phyloP scores from a whole-genome alignment of 768 basidiomycete species.

The Butyriboletus loyo region DNA sequence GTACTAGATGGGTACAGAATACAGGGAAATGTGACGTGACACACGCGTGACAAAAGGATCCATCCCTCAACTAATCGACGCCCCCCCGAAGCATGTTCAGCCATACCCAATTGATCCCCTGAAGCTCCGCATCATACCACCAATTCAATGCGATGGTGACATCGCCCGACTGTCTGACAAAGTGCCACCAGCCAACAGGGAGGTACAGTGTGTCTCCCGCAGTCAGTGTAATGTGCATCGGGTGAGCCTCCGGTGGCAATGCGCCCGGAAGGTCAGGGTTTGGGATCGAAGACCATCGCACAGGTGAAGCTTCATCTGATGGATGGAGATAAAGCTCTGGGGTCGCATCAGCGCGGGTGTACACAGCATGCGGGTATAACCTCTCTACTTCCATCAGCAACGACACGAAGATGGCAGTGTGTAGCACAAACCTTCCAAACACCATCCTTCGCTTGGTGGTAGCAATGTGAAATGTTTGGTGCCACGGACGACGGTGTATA shows the following conservation, averaged over 20 bases:
- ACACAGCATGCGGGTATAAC: slow-evolving; percentile 64
- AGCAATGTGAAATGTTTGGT: slow-evolving; percentile 82
- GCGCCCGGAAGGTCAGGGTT: slow-evolving; percentile 51
- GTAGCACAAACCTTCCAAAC: slow-evolving; percentile 60
- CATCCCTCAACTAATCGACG: slow-evolving; percentile 27
- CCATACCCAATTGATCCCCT: slow-evolving; percentile 68
- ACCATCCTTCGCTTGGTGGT: slow-evolving; percentile 88
- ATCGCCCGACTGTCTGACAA: slow-evolving; percentile 68
- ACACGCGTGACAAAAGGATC: slow-evolving; percentile 9
- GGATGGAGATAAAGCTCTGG: slow-evolving; percentile 30
- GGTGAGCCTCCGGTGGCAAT: slow-evolving; percentile 53
- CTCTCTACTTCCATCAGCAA: slow-evolving; percentile 42
- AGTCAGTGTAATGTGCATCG: slow-evolving; percentile 61
- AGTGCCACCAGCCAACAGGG: slow-evolving; percentile 94
- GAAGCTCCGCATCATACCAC: slow-evolving; percentile 85
- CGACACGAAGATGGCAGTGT: not conserved
- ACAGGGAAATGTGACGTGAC: slow-evolving; percentile 19
- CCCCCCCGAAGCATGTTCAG: slow-evolving; percentile 56
- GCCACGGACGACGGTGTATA: slow-evolving; percentile 85
- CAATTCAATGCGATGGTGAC: slow-evolving; percentile 76
- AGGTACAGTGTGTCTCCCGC: slow-evolving; percentile 84
- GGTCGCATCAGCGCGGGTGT: slow-evolving; percentile 38
- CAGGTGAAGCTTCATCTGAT: slow-evolving; percentile 35
- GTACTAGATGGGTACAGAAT: not conserved
- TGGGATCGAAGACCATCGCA: slow-evolving; percentile 81